Percentiles rank a stretch among this genome's conserved stretches.
phyloP scores from a whole-genome alignment of 164 flowering plant species.

The Amborella trichopoda region DNA sequence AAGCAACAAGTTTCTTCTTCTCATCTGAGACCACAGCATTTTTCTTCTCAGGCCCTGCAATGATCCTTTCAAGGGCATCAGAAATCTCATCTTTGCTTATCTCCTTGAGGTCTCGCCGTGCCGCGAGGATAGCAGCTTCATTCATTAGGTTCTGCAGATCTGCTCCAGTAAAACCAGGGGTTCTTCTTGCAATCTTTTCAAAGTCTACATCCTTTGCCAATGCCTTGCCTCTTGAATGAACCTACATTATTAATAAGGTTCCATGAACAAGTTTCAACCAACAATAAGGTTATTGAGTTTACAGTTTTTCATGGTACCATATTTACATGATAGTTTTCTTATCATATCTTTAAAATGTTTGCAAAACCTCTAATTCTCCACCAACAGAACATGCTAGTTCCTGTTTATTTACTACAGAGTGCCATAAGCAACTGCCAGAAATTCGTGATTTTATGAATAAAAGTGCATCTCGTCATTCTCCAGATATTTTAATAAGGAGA shows the following conservation, averaged over 20 bases:
- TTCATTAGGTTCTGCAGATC: conserved; percentile 93
- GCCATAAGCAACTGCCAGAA: no score
- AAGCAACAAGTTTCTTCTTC: conserved; percentile 89
- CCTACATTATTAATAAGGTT: conserved; percentile 26
- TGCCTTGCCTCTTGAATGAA: conserved; percentile 92
- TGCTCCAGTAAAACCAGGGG: conserved; percentile 96
- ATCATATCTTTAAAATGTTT: no score
- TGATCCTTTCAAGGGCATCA: conserved; percentile 88
- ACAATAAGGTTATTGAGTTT: no score
- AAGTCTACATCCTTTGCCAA: conserved; percentile 91
- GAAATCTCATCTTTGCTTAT: conserved; percentile 90
- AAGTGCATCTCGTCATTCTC: no score
- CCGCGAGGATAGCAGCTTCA: conserved; percentile 98
- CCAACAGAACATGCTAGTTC: no score
- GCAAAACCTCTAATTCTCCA: no score
- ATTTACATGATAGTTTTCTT: no score
- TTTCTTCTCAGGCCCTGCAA: conserved; percentile 99
- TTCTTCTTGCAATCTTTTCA: conserved; percentile 81
- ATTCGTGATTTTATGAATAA: no score
- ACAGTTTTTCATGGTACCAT: no score
- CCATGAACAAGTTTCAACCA: neutral
- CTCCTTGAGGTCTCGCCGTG: conserved; percentile 86
- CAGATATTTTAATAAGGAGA: no score
- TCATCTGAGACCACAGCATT: conserved; percentile 94
- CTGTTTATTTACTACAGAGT: no score